phyloP scores from a whole-genome alignment of 192 early-diverging fungal genomes.

The Mortierella hygrophila region DNA sequence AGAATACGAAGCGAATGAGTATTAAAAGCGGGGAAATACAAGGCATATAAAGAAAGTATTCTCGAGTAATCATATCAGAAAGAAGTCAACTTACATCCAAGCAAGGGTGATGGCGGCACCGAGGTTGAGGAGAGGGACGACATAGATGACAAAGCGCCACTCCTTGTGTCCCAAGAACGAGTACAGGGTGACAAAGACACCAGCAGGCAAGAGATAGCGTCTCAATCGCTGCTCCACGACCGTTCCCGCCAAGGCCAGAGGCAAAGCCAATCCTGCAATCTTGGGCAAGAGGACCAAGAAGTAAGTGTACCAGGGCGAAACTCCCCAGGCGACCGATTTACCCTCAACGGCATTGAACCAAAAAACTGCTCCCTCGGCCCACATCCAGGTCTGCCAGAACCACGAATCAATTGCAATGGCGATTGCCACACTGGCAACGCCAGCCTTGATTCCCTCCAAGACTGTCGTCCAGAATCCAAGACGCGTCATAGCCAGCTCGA shows the following conservation, averaged over 20 bases:
- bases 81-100: conserved; percentile 50
- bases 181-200: conserved; percentile 73
- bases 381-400: conserved; percentile 79
- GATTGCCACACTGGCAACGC: conserved; percentile 36
- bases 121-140: conserved; percentile 84
- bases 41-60: not conserved
- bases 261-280: conserved; percentile 78
- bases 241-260: conserved; percentile 69
- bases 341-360: conserved; percentile 81
- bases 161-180: conserved; percentile 93
- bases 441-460: conserved; percentile 31
- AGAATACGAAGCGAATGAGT: not conserved
- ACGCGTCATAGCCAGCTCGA: conserved; percentile 48
- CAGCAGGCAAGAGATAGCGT: conserved; percentile 66
- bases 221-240: conserved; percentile 60
- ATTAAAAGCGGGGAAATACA: not conserved
- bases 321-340: conserved; percentile 77
- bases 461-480: conserved; percentile 34
- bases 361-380: conserved; percentile 84
- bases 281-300: conserved; percentile 79
- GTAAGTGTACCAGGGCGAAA: conserved; percentile 81
- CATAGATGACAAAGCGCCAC: conserved; percentile 93
- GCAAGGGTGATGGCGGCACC: conserved; percentile 71
- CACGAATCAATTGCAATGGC: conserved; percentile 77
- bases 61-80: not conserved